Evolutionary conservation across 1,139 yeast genomes (phyloP).

Genomic region (Scheffersomyces parashehatae): DNA sequence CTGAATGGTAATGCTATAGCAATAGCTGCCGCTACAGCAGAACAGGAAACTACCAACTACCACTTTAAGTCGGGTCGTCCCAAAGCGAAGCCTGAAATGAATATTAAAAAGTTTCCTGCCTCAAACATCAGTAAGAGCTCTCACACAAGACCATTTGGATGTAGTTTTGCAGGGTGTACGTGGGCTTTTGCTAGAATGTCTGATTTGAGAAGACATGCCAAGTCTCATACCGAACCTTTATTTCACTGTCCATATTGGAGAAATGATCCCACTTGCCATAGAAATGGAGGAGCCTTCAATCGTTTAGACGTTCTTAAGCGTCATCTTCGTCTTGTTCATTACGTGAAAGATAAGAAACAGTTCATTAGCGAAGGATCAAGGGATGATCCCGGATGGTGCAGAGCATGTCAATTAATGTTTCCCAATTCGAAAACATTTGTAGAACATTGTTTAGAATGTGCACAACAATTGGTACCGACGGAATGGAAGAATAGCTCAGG

Average conservation of each 20-base stretch:
- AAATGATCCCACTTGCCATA: conserved; percentile 66
- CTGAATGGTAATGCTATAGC: neutral
- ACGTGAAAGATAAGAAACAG: conserved; percentile 48
- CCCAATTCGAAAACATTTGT: conserved; percentile 57
- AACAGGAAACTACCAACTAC: conserved; percentile 1
- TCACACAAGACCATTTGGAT: conserved; percentile 44
- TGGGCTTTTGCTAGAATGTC: conserved; percentile 71
- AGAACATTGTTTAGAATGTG: conserved; percentile 68
- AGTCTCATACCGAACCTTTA: conserved; percentile 64
- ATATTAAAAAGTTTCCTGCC: conserved; percentile 8
- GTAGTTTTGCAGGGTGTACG: conserved; percentile 54
- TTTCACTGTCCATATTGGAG: conserved; percentile 74
- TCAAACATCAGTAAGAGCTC: conserved; percentile 4
- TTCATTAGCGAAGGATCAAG: conserved; percentile 17
- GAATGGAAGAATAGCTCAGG: conserved; percentile 22
- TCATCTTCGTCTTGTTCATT: conserved; percentile 67
- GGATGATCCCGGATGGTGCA: conserved; percentile 65
- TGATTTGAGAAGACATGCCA: conserved; percentile 64
- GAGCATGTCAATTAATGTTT: conserved; percentile 61
- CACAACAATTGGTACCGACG: conserved; percentile 33
- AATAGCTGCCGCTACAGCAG: neutral
- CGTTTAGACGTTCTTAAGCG: conserved; percentile 70
- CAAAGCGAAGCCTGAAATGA: conserved; percentile 6
- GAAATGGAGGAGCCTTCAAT: conserved; percentile 71
- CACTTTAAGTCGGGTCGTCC: conserved; percentile 9